phyloP scores from a whole-genome alignment of 192 early-diverging fungal genomes.

The Umbelopsis isabellina region DNA sequence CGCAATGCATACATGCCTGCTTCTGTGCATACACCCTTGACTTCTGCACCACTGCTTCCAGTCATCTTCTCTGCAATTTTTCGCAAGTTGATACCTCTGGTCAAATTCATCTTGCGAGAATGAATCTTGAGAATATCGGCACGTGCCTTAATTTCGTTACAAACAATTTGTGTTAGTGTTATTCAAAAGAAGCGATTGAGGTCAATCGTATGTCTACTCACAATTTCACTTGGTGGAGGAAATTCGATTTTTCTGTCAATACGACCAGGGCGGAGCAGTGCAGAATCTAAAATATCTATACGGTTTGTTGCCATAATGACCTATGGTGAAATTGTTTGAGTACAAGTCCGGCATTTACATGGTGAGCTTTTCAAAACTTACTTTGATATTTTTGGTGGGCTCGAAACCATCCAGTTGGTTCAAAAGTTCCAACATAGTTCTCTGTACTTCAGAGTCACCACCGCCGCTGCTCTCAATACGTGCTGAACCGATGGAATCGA shows the following conservation, averaged over 20 bases:
- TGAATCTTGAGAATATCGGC: conserved; percentile 91
- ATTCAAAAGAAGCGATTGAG: not conserved
- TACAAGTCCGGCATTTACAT: not conserved
- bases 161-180: not conserved
- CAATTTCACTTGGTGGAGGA: conserved; percentile 83
- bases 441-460: conserved; percentile 89
- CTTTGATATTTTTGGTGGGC: conserved; percentile 91
- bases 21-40: conserved; percentile 88
- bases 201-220: conserved; percentile 22
- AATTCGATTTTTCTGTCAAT: conserved; percentile 94
- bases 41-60: conserved; percentile 86
- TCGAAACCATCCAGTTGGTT: conserved; percentile 93
- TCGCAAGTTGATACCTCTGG: conserved; percentile 86
- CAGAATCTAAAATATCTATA: conserved; percentile 89
- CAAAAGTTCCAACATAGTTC: conserved; percentile 88
- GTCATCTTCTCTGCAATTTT: conserved; percentile 89
- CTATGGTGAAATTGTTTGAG: conserved; percentile 2
- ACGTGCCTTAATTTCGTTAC: conserved; percentile 54
- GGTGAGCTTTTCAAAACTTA: conserved; percentile 14
- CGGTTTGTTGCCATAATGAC: conserved; percentile 92
- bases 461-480: conserved; percentile 78
- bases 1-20: conserved; percentile 90
- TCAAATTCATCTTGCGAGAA: conserved; percentile 91
- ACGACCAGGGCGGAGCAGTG: conserved; percentile 84
- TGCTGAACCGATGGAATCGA: conserved; percentile 88